Evolutionary conservation across 305 asterid genomes (phyloP), one percentile per base, ranked within the genome.

Genomic region (Fraxinus greggii): DNA sequence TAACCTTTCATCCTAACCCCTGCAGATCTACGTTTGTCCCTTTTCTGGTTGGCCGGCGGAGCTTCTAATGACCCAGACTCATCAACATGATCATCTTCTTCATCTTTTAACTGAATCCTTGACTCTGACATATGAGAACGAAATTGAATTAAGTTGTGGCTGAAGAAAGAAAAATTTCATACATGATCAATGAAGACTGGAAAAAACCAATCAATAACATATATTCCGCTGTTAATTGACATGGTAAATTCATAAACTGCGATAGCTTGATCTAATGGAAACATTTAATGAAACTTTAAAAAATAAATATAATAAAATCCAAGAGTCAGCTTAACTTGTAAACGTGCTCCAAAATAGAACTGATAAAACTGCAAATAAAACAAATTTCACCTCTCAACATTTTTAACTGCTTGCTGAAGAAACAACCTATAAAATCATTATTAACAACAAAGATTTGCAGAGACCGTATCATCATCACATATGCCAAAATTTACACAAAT

Each of bases 51-150:
- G 35, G 82, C 88, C 65, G 90, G 90, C 80, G 69, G 86, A 86
- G 87, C 85, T 88, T 89, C 94, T 67, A 89, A 78, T 29, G 93
- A 87, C 80, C 89, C 89, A 79, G 95, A 88, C 87, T 90, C 97
- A 79, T 91, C 97, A 78, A 88, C 90, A 83, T 89, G 94, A 86
- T 89, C 95, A 88, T 76, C 89, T 80, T 79, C 42, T 38, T 85
- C 94, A 59, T 86, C 92, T 82, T 89, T 92, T 69, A 83, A 80
- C 84, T 78, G 92, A 83, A 83, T 33, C 72, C 78, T 84, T 31
- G 89, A 86, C 83, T 91, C 98, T 94, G 92, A 82, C 38, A 78
- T 74, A 85, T 8, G 65, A 61, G 51, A 69, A 83, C 86, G 29
- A 69, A 78, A 81, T 35, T 56, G 35, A 78, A 78, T 83, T 32